Percentiles rank a stretch among this genome's conserved stretches.
Conservation (phyloP, 169 alveolate species). For the Eimeria zaria region DNA sequence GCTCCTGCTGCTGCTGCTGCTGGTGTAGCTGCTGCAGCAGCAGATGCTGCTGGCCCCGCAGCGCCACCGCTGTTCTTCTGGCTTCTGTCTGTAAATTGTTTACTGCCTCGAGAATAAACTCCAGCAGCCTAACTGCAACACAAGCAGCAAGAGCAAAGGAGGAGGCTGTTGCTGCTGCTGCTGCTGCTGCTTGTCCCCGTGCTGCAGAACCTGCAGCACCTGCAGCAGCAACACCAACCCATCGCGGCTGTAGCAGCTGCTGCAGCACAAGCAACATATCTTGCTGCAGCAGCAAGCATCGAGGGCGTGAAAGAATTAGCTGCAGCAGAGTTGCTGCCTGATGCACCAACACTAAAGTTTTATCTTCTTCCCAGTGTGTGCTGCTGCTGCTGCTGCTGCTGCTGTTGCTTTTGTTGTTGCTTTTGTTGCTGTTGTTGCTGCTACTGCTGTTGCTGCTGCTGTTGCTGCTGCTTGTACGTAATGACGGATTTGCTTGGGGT, state of each 20-base stretch:
- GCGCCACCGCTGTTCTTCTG: constrained; percentile 32
- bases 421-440: too few species aligned
- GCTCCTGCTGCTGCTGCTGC: constrained; percentile 12
- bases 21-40: constrained; percentile 49
- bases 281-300: constrained; percentile 61
- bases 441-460: constrained; percentile 40
- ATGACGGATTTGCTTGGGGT: neutral
- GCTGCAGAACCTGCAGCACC: constrained; percentile 17
- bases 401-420: too few species aligned
- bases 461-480: constrained; percentile 11
- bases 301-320: constrained; percentile 20
- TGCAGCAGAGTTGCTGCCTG: constrained; percentile 56
- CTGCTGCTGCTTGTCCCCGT: constrained; percentile 48
- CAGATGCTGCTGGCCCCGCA: neutral
- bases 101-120: constrained; percentile 45
- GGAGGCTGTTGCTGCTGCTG: constrained; percentile 35
- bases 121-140: constrained; percentile 51
- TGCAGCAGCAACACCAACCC: neutral
- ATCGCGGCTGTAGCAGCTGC: constrained; percentile 61
- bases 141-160: constrained; percentile 66
- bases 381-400: constrained; percentile 66
- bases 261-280: constrained; percentile 55
- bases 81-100: constrained; percentile 47
- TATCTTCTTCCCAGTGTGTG: constrained; percentile 30
- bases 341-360: neutral